Evolutionary conservation across 768 basidiomycete genomes (phyloP), one percentile per base, ranked within the genome.

Genomic region (Russula abietina): DNA sequence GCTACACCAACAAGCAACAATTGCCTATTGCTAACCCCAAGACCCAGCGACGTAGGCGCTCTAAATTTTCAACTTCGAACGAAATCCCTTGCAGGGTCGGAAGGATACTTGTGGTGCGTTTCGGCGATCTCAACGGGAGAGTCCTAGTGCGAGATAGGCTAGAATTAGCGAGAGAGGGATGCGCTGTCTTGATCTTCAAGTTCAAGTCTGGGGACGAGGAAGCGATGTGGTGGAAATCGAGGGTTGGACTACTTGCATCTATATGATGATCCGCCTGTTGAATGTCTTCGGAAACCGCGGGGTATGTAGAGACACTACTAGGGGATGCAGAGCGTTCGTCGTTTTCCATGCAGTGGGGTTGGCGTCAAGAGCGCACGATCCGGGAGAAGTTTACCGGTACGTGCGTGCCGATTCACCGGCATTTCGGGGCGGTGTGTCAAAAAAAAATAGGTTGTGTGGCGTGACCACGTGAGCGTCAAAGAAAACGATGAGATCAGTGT

Each of bases 21-120:
- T 67, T 71, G 81, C 88, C 89, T 57, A 90, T 77, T 50, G 80
- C 83, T 53, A 91, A 78, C 17, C 85, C 79, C 59, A 88, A 71
- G 2, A 85, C 81, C 90, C 90, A 92, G 58, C 83, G 73, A 28
- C 80, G 77, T 71, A 92, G 77, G 57, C 75, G 81, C 32, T 68
- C 69, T 16, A 83, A 64, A 22, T 79, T 81, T 32, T 78, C 78
- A 2, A 72, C 68, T 22, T 83, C 76, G 43, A 89, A 77, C 6
- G 76, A 71, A 14, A 87, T 75, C 10, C 76, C 74, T 39, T 73
- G 68, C 10, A 74, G 57, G 22, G 70, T 61, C 48, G 39, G 65
- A 54, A 61, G 58, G 45, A 22, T 59, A 38, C 30, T 48, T 38
- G 55, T 36, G 9, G 56, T 49, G 4, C 68, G 56, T 19, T 54